Percentiles rank a stretch among this genome's conserved stretches.
Evolutionary conservation across 305 asterid genomes (phyloP).

Genomic region (Solanum chacoense): DNA sequence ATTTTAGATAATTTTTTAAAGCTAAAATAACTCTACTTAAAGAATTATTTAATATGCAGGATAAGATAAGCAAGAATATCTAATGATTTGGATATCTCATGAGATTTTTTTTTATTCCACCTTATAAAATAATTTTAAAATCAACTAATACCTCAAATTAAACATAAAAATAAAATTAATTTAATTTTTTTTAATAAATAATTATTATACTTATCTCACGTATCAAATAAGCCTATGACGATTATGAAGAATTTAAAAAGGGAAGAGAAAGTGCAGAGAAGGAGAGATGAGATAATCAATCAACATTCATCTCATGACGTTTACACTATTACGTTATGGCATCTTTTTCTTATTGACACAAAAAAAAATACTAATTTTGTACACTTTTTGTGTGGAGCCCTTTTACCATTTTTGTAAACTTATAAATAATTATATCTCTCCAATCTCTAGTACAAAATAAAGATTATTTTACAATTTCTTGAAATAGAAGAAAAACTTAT

Average conservation of each 20-base stretch:
- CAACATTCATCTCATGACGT: not conserved
- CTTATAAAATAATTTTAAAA: not conserved
- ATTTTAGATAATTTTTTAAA: not conserved
- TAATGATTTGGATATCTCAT: not conserved
- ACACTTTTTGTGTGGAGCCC: not conserved
- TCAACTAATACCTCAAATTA: not conserved
- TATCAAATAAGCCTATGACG: not conserved
- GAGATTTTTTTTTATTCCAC: not conserved
- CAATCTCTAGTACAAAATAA: not conserved
- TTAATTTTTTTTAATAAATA: rapidly evolving
- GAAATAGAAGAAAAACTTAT: not conserved
- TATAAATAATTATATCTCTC: not conserved
- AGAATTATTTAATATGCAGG: not conserved
- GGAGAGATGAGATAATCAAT: not conserved
- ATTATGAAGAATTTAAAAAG: not conserved
- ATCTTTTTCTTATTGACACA: not conserved
- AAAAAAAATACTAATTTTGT: not conserved
- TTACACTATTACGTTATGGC: not conserved
- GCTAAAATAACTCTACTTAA: not conserved
- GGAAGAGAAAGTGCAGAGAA: not conserved
- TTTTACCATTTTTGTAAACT: not conserved
- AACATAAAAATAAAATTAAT: not conserved
- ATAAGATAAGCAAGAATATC: not conserved
- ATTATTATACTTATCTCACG: not conserved
- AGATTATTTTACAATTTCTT: not conserved